These are phyloP conservation scores for Heritiera fomes DNA, from an alignment of 345 rosid species.

Conservation along the genomic window DNA sequence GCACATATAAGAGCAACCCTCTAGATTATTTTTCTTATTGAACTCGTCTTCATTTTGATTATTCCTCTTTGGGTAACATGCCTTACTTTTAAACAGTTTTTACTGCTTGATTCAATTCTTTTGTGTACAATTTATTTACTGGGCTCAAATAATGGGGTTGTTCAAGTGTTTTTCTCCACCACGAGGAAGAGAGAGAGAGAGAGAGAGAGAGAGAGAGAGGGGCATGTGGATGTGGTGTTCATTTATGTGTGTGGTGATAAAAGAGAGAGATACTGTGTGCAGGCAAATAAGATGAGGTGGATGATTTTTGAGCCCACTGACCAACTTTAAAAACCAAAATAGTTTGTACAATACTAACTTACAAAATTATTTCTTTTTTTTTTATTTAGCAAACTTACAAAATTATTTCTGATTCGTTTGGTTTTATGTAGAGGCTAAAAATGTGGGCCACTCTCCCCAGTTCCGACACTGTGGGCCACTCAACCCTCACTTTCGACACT, in stretches of 20 bases:
- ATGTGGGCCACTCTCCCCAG: too few species aligned
- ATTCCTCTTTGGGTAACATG: neutral
- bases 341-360: neutral
- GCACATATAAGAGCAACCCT: conserved; percentile 31
- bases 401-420: too few species aligned
- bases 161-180: too few species aligned
- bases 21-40: conserved; percentile 12
- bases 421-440: too few species aligned
- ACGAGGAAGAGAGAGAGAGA: neutral
- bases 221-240: neutral
- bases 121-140: neutral
- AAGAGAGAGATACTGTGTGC: neutral
- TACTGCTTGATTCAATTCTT: too few species aligned
- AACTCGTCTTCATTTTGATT: neutral
- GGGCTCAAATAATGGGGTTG: neutral
- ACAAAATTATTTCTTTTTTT: too few species aligned
- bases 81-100: neutral
- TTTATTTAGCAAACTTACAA: too few species aligned
- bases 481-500: too few species aligned
- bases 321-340: too few species aligned
- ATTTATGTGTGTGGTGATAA: neutral
- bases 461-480: too few species aligned
- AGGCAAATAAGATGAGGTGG: neutral
- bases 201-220: too few species aligned
- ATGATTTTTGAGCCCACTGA: neutral